A percentile compares a stretch with the other conserved stretches of the same genome.
These are phyloP conservation scores for Diaporthe vexans DNA, from an alignment of 2,329 filamentous ascomycete species.

Conservation along the genomic window DNA sequence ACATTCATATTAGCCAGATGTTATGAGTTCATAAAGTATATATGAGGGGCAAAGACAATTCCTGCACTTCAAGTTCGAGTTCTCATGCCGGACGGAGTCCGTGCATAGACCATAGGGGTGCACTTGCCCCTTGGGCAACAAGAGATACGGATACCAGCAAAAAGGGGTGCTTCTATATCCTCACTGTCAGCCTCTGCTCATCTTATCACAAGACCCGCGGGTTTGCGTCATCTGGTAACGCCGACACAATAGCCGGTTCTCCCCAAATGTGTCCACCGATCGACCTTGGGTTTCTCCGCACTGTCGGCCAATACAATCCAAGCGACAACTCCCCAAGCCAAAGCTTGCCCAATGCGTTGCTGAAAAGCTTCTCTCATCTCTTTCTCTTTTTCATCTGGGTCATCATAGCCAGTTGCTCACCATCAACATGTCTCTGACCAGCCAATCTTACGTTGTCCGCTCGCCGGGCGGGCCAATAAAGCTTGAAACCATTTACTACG, in stretches of 20 bases:
- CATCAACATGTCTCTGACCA: constrained; percentile 19
- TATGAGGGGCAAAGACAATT: background rate
- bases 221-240: background rate
- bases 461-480: constrained; percentile 8
- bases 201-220: background rate
- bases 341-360: background rate
- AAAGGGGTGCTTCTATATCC: background rate
- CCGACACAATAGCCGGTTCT: background rate
- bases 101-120: background rate
- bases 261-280: background rate
- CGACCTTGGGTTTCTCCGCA: constrained; percentile 15
- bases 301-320: background rate
- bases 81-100: background rate
- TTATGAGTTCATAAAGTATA: background rate
- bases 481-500: constrained; percentile 33
- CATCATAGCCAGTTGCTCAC: background rate
- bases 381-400: background rate
- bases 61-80: background rate
- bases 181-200: background rate
- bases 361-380: background rate
- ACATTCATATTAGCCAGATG: too few species aligned
- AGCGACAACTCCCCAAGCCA: background rate
- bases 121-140: background rate
- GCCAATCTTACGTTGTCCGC: constrained; percentile 36
- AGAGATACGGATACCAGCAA: background rate